Evolutionary conservation across 345 rosid species (phyloP).

Genomic region (Diplotaxis tenuifolia): DNA sequence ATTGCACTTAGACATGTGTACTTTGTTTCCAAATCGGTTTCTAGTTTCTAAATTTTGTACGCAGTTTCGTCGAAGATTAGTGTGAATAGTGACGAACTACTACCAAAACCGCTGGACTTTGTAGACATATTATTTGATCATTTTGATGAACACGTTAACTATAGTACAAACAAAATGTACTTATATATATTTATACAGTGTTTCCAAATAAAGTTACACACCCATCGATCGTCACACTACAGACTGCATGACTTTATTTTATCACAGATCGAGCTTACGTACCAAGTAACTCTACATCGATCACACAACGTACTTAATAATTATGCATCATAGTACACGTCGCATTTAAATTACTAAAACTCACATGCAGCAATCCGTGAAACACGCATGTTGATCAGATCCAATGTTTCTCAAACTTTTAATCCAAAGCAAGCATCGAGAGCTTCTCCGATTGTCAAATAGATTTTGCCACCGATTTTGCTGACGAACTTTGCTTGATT

Average conservation of each 20-base stretch:
- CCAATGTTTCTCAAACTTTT: conserved; percentile 19
- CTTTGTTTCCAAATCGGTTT: background rate
- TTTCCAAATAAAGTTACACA: conserved; percentile 3
- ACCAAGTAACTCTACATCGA: conserved; percentile 23
- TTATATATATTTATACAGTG: conserved; percentile 3
- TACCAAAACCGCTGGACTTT: background rate
- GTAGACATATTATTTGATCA: too few species aligned
- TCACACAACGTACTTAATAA: conserved; percentile 1
- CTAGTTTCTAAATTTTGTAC: too few species aligned
- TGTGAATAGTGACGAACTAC: background rate
- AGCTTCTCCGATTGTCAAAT: conserved; percentile 69
- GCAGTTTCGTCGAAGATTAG: background rate
- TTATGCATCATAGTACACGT: conserved; percentile 18
- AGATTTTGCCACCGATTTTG: conserved; percentile 63
- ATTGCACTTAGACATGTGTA: conserved; percentile 30
- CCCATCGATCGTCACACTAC: conserved; percentile 9
- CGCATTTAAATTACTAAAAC: background rate
- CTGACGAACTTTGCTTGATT: conserved; percentile 52
- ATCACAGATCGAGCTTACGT: conserved; percentile 14
- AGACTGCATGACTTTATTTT: conserved; percentile 28
- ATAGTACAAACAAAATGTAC: too few species aligned
- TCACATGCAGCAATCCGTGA: conserved; percentile 11
- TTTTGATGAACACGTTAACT: too few species aligned
- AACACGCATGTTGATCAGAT: background rate
- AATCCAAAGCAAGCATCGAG: conserved; percentile 47